These are phyloP conservation scores for Schizophyllum commune DNA, from an alignment of 1,284 basidiomycete genomes.

Conservation along the genomic window DNA sequence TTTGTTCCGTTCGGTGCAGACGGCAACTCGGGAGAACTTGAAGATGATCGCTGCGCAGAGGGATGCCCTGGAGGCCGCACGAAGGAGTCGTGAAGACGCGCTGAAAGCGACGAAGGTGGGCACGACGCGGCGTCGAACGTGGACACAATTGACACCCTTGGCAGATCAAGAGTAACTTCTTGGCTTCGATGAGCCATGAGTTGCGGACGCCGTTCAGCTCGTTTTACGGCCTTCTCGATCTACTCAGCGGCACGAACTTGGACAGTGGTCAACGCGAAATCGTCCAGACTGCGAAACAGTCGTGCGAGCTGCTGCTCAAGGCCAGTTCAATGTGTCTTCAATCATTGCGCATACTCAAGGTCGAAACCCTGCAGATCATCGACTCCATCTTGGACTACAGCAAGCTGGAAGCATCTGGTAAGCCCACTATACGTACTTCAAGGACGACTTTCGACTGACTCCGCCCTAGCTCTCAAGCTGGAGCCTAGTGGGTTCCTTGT, in stretches of 20 bases:
- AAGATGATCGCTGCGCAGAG: conserved; percentile 66
- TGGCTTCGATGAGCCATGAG: conserved; percentile 71
- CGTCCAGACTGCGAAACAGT: conserved; percentile 68
- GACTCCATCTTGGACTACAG: conserved; percentile 70
- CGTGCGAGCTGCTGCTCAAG: conserved; percentile 62
- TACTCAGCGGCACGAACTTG: conserved; percentile 58
- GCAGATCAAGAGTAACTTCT: conserved; percentile 71
- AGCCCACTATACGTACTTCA: conserved; percentile 4
- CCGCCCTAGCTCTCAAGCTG: conserved; percentile 48
- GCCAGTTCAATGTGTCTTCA: conserved; percentile 21
- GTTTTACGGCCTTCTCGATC: conserved; percentile 64
- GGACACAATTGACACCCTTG: too few species aligned
- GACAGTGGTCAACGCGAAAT: conserved; percentile 62
- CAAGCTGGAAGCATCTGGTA: conserved; percentile 65
- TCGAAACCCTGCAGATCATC: conserved; percentile 46
- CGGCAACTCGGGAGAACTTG: conserved; percentile 60
- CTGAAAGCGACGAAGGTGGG: conserved; percentile 62
- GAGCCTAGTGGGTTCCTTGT: conserved; percentile 59
- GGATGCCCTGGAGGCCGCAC: conserved; percentile 57
- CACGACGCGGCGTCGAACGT: too few species aligned
- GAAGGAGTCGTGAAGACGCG: conserved; percentile 61
- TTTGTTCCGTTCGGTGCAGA: conserved; percentile 64
- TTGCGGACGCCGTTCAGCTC: conserved; percentile 67
- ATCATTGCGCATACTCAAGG: neutral
- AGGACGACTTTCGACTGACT: conserved; percentile 3